A percentile compares a stretch with the other conserved stretches of the same genome.
Conservation (phyloP, 2,329 filamentous ascomycete species). For the Purpureocillium takamizusanense region DNA sequence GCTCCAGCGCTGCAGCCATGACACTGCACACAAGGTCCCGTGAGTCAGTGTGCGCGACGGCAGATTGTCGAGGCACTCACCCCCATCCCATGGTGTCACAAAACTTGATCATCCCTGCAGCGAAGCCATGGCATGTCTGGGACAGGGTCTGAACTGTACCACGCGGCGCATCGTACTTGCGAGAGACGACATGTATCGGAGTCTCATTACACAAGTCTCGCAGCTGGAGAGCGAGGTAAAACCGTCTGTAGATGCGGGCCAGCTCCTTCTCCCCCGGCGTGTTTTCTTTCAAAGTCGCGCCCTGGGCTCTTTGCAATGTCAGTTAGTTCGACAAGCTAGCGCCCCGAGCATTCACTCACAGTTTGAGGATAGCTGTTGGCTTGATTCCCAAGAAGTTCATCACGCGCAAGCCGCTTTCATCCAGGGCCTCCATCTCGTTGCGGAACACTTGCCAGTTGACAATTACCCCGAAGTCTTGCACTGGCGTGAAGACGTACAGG, state of each 20-base stretch:
- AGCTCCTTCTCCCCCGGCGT: conserved; percentile 51
- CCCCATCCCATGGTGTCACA: conserved; percentile 70
- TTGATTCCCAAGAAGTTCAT: conserved; percentile 60
- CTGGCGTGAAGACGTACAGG: conserved; percentile 67
- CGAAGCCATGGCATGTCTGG: conserved; percentile 70
- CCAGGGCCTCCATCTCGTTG: conserved; percentile 59
- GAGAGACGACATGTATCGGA: conserved; percentile 59
- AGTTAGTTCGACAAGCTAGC: conserved; percentile 5
- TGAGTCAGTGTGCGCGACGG: conserved; percentile 5
- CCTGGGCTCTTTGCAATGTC: conserved; percentile 47
- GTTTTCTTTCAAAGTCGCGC: conserved; percentile 53
- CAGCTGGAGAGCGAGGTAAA: conserved; percentile 69
- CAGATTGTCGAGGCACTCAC: conserved; percentile 23
- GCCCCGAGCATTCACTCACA: conserved; percentile 35
- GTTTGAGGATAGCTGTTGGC: conserved; percentile 55
- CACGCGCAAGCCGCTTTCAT: conserved; percentile 63
- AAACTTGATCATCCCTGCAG: conserved; percentile 71
- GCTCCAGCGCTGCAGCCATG: conserved; percentile 62
- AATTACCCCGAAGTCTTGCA: conserved; percentile 45
- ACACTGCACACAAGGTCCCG: conserved; percentile 33
- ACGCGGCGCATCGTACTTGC: conserved; percentile 61
- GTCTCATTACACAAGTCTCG: conserved; percentile 71
- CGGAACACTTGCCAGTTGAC: conserved; percentile 68
- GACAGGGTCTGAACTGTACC: conserved; percentile 64
- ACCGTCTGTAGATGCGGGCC: conserved; percentile 59